Percentiles rank a stretch among this genome's conserved stretches.
Evolutionary conservation across 441 rosid genomes (phyloP).

Genomic region (Populus hybrid): DNA sequence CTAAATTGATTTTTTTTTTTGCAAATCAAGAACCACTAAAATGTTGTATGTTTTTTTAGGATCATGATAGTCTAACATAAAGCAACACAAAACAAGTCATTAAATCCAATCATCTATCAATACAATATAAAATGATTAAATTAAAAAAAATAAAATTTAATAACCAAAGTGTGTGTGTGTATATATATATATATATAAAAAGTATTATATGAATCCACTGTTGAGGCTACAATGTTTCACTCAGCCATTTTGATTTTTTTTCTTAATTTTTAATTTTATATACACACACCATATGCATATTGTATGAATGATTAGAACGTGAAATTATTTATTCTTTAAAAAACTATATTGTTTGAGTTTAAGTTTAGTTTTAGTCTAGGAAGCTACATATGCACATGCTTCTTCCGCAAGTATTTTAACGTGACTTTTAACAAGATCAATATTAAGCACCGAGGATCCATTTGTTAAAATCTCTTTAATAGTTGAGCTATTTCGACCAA

Average conservation of each 20-base stretch:
- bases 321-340: background rate
- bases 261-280: too few relatives aligned
- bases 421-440: background rate
- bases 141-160: too few relatives aligned
- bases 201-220: too few relatives aligned
- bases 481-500: background rate
- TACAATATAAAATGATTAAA: too few relatives aligned
- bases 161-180: too few relatives aligned
- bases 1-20: too few relatives aligned
- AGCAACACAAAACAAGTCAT: too few relatives aligned
- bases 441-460: background rate
- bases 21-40: background rate
- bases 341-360: background rate
- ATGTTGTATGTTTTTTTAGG: too few relatives aligned
- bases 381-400: background rate
- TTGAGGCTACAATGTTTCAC: too few relatives aligned
- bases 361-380: background rate
- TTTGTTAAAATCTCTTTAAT: background rate
- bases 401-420: background rate
- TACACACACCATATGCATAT: too few relatives aligned
- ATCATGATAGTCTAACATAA: accelerated
- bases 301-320: background rate
- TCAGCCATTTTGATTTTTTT: too few relatives aligned
- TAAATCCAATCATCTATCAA: background rate
- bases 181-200: too few relatives aligned